Evolutionary conservation across 2,329 filamentous ascomycete species (phyloP), one percentile per base, ranked within the genome.

Genomic region (Penicillium janthinellum): DNA sequence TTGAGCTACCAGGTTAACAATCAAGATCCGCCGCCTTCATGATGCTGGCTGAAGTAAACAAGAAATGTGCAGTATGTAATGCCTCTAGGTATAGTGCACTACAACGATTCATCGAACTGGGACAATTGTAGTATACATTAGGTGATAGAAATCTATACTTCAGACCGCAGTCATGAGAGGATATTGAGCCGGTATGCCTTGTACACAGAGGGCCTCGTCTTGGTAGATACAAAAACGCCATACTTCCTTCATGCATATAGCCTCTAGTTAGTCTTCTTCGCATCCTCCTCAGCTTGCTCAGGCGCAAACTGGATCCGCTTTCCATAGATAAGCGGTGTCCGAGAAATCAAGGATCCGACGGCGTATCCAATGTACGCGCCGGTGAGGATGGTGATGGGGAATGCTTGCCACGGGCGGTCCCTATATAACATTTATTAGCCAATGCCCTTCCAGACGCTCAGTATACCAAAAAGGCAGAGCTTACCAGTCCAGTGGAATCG

Each of bases 381-480:
- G 1, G 86, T 87, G 4, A 98, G 78, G 59, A 99, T 90, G 0
- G 95, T 99, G 50, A 98, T 89, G 0, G 95, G 95, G 90, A 94
- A 99, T 75, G 89, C 91, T 84, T 99, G 95, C 95, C 95, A 99
- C 68, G 96, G 92, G n/a, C 95, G 88, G 75, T 99, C 95, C 84
- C 83, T 84, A 64, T 3, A 41, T n/a, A 3, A 22, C 34, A 37
- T 17, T 10, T 42, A 39, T 66, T 53, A 66, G 62, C 35, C 12
- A 17, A 38, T 15, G 7, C n/a, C 20, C 4, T 45, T 58, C 37
- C 57, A 49, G 15, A 15, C 37, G 34, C 14, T 34, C 35, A 28
- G 4, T n/a, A 25, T 15, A 34, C 41, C 12, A 14, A 15, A 20
- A 20, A 15, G 25, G 11, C 37, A n/a, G 25, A 25, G 77, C 79